These are phyloP conservation scores for Penicillium occitanis DNA, from an alignment of 2,329 filamentous ascomycete species.

Conservation along the genomic window DNA sequence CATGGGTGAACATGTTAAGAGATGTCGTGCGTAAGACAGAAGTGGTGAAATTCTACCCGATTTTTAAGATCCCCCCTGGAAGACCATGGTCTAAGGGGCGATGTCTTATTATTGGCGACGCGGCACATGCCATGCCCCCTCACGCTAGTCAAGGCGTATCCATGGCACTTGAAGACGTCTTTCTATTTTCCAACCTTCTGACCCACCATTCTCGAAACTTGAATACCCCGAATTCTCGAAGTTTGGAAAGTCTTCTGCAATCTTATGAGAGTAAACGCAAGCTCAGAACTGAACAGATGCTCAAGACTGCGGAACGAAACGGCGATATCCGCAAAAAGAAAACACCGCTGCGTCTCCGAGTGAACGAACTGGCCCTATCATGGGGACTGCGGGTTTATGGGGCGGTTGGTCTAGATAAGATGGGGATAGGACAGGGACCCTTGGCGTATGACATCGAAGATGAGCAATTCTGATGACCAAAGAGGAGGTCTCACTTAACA, in stretches of 20 bases:
- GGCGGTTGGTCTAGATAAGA: neutral
- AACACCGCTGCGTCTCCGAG: neutral
- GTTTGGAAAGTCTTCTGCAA: neutral
- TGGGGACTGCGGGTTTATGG: neutral
- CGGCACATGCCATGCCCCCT: slow-evolving; percentile 15
- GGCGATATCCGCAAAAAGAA: neutral
- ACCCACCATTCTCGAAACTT: neutral
- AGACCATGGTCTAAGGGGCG: slow-evolving; percentile 33
- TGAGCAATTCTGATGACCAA: neutral
- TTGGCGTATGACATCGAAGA: neutral
- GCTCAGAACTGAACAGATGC: neutral
- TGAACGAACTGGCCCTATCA: neutral
- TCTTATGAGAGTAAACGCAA: neutral
- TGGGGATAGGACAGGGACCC: neutral
- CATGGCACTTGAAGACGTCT: slow-evolving; percentile 18
- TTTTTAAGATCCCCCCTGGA: slow-evolving; percentile 37
- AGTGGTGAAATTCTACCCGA: slow-evolving; percentile 37
- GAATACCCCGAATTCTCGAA: neutral
- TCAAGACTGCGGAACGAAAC: neutral
- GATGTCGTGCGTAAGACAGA: slow-evolving; percentile 16
- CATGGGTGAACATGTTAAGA: slow-evolving; percentile 29
- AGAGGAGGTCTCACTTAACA: neutral
- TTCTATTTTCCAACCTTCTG: neutral
- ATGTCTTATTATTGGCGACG: slow-evolving; percentile 11
- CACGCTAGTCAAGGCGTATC: slow-evolving; percentile 14